These are phyloP conservation scores for Aeschynomene evenia DNA, from an alignment of 306 rosid species.

Conservation along the genomic window DNA sequence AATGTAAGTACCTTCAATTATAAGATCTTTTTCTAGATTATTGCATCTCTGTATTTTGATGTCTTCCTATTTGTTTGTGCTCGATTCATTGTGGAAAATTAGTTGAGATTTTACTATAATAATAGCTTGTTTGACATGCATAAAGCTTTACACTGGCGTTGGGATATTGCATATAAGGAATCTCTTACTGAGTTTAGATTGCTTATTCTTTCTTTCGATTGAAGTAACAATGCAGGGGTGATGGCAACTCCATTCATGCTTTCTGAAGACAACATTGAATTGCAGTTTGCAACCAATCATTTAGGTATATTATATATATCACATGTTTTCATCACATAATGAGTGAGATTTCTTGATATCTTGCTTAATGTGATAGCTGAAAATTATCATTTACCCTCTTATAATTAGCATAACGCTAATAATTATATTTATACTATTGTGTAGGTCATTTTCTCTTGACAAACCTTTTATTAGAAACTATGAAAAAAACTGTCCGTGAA, in stretches of 20 bases:
- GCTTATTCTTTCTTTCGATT: conserved; percentile 30
- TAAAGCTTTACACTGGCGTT: neutral
- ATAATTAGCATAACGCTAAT: neutral
- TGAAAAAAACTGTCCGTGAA: conserved; percentile 68
- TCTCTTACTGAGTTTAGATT: neutral
- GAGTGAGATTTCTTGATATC: neutral
- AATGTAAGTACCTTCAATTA: conserved; percentile 47
- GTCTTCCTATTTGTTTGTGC: neutral
- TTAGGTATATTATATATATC: conserved; percentile 44
- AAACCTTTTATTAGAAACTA: conserved; percentile 71
- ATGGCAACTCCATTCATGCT: conserved; percentile 76
- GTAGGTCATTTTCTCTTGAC: conserved; percentile 85
- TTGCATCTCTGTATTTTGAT: conserved; percentile 2
- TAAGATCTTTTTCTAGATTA: neutral
- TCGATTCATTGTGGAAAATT: neutral
- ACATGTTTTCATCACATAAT: neutral
- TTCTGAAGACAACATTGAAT: conserved; percentile 66
- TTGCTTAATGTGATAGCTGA: neutral
- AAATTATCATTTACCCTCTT: neutral
- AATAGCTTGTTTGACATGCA: neutral
- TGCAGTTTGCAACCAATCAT: conserved; percentile 88
- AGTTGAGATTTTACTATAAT: neutral
- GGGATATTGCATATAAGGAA: neutral
- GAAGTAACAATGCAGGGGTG: conserved; percentile 85
- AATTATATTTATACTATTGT: conserved; percentile 18